A percentile compares a stretch with the other conserved stretches of the same genome.
phyloP scores from a whole-genome alignment of 2,329 filamentous ascomycete genomes.

The Penicillium occitanis region DNA sequence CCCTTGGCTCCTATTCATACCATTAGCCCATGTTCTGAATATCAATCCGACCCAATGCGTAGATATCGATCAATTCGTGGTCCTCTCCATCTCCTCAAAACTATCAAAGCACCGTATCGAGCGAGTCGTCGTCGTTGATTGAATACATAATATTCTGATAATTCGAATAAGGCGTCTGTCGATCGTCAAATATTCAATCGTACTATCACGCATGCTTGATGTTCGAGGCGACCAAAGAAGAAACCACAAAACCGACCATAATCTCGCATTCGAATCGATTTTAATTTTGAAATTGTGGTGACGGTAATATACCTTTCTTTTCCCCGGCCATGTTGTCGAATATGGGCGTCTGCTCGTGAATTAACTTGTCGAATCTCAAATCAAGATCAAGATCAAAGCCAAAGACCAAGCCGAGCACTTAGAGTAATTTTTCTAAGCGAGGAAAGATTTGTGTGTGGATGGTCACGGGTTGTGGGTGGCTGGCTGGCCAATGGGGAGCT shows the following conservation, averaged over 20 bases:
- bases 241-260: slow-evolving; percentile 27
- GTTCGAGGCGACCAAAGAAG: slow-evolving; percentile 19
- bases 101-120: slow-evolving; percentile 13
- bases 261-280: background rate
- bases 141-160: no score
- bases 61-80: background rate
- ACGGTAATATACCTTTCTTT: slow-evolving; percentile 44
- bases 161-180: background rate
- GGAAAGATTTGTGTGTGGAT: slow-evolving; percentile 23
- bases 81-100: slow-evolving; percentile 9
- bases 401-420: slow-evolving; percentile 16
- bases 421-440: slow-evolving; percentile 19
- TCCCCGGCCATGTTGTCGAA: slow-evolving; percentile 50
- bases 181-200: background rate
- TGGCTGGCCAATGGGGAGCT: slow-evolving; percentile 24
- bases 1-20: slow-evolving; percentile 25
- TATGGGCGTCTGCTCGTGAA: slow-evolving; percentile 29
- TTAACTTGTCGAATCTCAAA: slow-evolving; percentile 26
- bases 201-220: slow-evolving; percentile 6
- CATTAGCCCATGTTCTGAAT: slow-evolving; percentile 13
- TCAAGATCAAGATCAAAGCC: slow-evolving; percentile 7
- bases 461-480: slow-evolving; percentile 16
- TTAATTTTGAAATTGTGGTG: background rate
- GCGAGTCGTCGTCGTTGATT: background rate
- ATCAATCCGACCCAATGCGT: slow-evolving; percentile 2